Conservation (phyloP, 345 rosid genomes). For the Populus nigra region DNA sequence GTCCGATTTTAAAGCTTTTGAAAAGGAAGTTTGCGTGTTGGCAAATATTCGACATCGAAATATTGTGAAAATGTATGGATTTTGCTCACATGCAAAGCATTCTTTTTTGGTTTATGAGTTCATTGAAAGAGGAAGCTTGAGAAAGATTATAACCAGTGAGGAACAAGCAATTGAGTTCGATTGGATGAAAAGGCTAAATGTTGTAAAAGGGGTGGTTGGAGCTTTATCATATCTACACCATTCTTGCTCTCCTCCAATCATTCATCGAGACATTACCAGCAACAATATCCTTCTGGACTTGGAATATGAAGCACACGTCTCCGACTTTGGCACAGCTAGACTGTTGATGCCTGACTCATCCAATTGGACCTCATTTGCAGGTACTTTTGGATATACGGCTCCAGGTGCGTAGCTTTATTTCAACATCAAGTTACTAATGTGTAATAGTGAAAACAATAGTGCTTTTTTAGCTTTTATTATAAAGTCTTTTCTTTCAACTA, state of each 20-base stretch:
- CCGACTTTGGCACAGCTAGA: no score
- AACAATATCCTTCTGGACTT: constrained; percentile 10
- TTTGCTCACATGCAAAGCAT: neutral
- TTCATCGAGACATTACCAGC: constrained; percentile 14
- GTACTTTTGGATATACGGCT: neutral
- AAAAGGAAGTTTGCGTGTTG: neutral
- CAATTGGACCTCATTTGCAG: neutral
- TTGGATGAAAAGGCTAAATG: constrained; percentile 6
- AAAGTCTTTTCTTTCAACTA: neutral
- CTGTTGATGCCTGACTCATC: neutral
- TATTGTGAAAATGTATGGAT: constrained; percentile 14
- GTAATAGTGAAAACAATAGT: no score
- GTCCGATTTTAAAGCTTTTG: neutral
- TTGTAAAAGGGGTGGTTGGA: constrained; percentile 9
- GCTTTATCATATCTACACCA: constrained; percentile 12
- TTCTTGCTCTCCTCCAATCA: neutral
- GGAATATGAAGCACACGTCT: constrained; percentile 3
- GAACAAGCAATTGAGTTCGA: neutral
- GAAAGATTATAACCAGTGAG: neutral
- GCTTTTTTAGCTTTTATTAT: no score
- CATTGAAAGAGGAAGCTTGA: constrained; percentile 12
- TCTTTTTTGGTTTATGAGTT: neutral
- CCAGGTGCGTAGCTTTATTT: no score
- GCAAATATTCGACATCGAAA: neutral
- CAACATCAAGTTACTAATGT: no score